Evolutionary conservation across 257 asterid genomes (phyloP).

Genomic region (Ajuga chamaepitys): DNA sequence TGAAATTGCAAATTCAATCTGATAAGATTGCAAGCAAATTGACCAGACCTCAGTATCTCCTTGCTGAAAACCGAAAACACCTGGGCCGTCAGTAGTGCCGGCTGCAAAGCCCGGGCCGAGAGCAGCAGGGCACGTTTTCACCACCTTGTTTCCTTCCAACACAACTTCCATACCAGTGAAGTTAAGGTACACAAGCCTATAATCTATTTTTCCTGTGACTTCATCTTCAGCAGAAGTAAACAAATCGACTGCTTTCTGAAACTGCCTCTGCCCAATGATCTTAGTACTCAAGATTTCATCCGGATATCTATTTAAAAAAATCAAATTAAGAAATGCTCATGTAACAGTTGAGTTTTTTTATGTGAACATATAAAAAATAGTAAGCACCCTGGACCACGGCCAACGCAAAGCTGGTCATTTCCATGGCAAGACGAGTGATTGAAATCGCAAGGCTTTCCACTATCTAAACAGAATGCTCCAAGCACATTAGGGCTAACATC

Average conservation of each 20-base stretch:
- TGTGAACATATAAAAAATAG: background rate
- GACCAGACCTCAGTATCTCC: constrained; percentile 45
- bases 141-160: constrained; percentile 33
- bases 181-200: constrained; percentile 34
- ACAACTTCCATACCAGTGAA: constrained; percentile 40
- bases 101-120: constrained; percentile 64
- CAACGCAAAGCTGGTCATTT: constrained; percentile 48
- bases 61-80: constrained; percentile 52
- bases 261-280: constrained; percentile 59
- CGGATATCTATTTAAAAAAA: constrained; percentile 27
- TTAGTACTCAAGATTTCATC: constrained; percentile 57
- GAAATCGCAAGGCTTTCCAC: constrained; percentile 53
- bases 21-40: background rate
- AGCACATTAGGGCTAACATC: constrained; percentile 59
- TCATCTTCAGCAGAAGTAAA: constrained; percentile 40
- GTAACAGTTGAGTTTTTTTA: background rate
- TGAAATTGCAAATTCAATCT: background rate
- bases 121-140: constrained; percentile 61
- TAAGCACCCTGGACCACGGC: constrained; percentile 59
- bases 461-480: constrained; percentile 59
- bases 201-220: constrained; percentile 45
- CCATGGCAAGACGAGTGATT: constrained; percentile 61
- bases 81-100: constrained; percentile 75
- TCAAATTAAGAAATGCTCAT: background rate
- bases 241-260: constrained; percentile 43